Evolutionary conservation across 176 grass and related monocot genomes (phyloP).

Genomic region (Tillandsia fasciculata): DNA sequence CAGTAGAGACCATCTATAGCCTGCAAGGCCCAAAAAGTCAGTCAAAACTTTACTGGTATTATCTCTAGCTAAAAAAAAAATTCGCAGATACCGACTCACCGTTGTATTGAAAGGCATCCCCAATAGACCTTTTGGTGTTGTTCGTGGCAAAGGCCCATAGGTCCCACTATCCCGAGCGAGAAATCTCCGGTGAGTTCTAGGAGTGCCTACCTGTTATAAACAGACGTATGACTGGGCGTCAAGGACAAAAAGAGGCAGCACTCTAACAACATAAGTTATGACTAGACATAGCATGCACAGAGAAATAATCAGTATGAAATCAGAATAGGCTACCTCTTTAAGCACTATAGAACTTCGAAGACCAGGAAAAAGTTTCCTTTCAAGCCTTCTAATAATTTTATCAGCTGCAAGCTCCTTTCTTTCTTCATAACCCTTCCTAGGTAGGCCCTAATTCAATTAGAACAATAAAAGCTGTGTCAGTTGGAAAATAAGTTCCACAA

Average conservation of each 20-base stretch:
- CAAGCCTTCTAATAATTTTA: constrained; percentile 81
- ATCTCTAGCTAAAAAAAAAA: not conserved
- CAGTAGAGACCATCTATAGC: constrained; percentile 90
- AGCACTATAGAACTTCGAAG: constrained; percentile 83
- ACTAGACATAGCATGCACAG: not conserved
- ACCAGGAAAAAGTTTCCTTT: constrained; percentile 82
- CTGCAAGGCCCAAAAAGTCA: constrained; percentile 30
- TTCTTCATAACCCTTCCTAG: constrained; percentile 68
- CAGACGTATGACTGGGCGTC: not conserved
- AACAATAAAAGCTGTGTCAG: constrained; percentile 3
- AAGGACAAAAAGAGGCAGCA: constrained; percentile 5
- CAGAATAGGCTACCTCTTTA: constrained; percentile 51
- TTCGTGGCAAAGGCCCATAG: constrained; percentile 86
- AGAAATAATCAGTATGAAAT: no score
- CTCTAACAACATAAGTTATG: not conserved
- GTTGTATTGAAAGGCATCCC: constrained; percentile 98
- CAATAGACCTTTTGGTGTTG: constrained; percentile 73
- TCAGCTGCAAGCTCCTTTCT: constrained; percentile 68
- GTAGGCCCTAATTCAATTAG: constrained; percentile 38
- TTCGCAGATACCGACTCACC: constrained; percentile 37
- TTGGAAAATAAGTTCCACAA: not conserved
- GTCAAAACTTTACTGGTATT: constrained; percentile 14
- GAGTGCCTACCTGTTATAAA: constrained; percentile 73
- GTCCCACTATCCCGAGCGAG: constrained; percentile 81
- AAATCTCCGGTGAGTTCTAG: constrained; percentile 88